Evolutionary conservation across 192 early-diverging fungal genomes (phyloP), one percentile per base, ranked within the genome.

Genomic region (Kickxella alabastrina): DNA sequence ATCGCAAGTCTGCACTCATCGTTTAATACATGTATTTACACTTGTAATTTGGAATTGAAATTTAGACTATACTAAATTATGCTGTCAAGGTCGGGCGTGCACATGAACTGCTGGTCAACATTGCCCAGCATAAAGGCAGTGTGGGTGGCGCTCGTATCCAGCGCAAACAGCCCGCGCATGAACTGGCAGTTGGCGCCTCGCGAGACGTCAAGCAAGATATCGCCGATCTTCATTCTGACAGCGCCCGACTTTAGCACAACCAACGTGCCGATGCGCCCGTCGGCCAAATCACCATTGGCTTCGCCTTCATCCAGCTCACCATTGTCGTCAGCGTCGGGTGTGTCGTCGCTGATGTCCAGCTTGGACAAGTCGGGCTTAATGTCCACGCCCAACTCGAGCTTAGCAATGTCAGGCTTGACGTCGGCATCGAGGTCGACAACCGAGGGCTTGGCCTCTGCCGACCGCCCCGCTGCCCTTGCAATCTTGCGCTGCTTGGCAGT

Each of bases 81-180:
- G 35, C 54, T 54, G 13, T 74, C 70, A 12, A 74, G 63, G 42
- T 74, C 70, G 0, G 70, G 70, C 4, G 70, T 74, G 31, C 70
- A 74, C 58, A 66, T 4, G 4, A 65, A 44, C 59, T 58, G 54
- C 2, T 54, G 54, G 19, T 65, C 64, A 18, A 74, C 42, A 17
- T 74, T 74, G 3, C 63, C 70, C 24, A 74, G 59, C 35, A 74
- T 32, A 32, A 61, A 59, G 9, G 70, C 70, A 2, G 53, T 27
- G 18, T 49, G n/a, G n/a, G 40, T 46, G 49, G 43, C 34, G 5
- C 49, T 35, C 27, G 28, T 44, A 18, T 75, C 71, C 3, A 75
- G 51, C 0, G 71, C 64, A 32, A 66, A 18, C 38, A 75, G 18
- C 0, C 60, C 60, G 27, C 65, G 71, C 43, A 75, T 50, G 34